Percentiles rank a stretch among this genome's conserved stretches.
phyloP scores from a whole-genome alignment of 2,329 filamentous ascomycete species.

The Lachnellula hyalina region DNA sequence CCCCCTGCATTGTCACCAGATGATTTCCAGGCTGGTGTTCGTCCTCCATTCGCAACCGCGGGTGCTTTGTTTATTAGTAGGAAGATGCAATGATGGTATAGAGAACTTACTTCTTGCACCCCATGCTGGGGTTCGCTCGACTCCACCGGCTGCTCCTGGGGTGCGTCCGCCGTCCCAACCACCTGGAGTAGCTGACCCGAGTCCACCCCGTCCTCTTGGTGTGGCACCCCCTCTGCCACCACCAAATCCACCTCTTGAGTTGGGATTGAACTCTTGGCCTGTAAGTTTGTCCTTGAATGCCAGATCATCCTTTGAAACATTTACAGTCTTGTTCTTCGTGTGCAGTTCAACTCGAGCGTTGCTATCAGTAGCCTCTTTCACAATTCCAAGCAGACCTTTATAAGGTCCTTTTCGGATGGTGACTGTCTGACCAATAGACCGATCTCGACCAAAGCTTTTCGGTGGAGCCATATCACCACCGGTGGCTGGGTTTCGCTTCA shows the following conservation, averaged over 20 bases:
- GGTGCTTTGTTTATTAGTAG: constrained; percentile 38
- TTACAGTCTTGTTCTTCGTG: constrained; percentile 88
- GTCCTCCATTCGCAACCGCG: constrained; percentile 47
- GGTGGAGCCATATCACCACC: constrained; percentile 59
- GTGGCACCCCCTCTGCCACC: constrained; percentile 41
- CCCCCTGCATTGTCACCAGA: constrained; percentile 38
- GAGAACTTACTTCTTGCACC: constrained; percentile 57
- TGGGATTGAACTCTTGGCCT: constrained; percentile 71
- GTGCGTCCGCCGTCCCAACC: constrained; percentile 67
- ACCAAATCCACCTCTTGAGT: constrained; percentile 40
- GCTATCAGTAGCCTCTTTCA: constrained; percentile 87
- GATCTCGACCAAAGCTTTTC: constrained; percentile 71
- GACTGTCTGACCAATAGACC: constrained; percentile 84
- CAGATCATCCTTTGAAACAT: constrained; percentile 75
- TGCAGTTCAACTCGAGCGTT: constrained; percentile 88
- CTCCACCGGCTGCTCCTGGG: constrained; percentile 54
- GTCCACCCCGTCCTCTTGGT: constrained; percentile 40
- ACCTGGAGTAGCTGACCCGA: constrained; percentile 41
- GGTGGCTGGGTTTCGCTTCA: constrained; percentile 61
- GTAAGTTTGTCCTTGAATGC: constrained; percentile 79
- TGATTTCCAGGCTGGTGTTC: constrained; percentile 64
- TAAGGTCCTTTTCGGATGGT: constrained; percentile 81
- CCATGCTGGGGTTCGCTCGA: constrained; percentile 73
- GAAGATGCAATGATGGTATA: not conserved
- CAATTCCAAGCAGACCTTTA: constrained; percentile 90